Percentiles rank a stretch among this genome's conserved stretches.
phyloP scores from a whole-genome alignment of 768 basidiomycete genomes.

The Suillus spraguei region DNA sequence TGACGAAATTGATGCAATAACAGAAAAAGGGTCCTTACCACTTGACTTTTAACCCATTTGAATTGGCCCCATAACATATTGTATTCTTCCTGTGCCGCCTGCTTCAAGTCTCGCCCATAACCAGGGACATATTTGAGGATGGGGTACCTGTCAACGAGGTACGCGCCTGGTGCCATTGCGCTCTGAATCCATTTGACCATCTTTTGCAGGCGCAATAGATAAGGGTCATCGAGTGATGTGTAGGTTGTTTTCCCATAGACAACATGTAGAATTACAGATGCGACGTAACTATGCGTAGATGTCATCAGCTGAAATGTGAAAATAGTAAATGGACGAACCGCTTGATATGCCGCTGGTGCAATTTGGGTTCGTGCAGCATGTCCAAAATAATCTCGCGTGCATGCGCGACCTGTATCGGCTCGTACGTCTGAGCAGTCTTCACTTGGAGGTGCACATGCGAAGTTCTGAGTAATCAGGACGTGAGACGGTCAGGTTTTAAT shows the following conservation, averaged over 20 bases:
- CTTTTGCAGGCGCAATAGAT: constrained; percentile 30
- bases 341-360: constrained; percentile 27
- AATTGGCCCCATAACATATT: constrained; percentile 50
- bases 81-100: constrained; percentile 49
- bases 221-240: constrained; percentile 19
- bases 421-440: constrained; percentile 47
- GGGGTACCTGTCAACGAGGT: constrained; percentile 39
- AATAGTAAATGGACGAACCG: constrained; percentile 43
- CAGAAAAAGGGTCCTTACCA: constrained; percentile 34
- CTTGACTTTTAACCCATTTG: constrained; percentile 42
- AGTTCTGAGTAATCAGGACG: constrained; percentile 35
- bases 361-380: constrained; percentile 26
- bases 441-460: constrained; percentile 57
- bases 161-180: constrained; percentile 35
- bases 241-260: constrained; percentile 32
- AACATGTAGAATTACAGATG: constrained; percentile 28
- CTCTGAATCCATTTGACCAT: constrained; percentile 33
- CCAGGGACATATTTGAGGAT: constrained; percentile 54
- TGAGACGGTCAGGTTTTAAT: constrained; percentile 12
- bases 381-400: constrained; percentile 25
- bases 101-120: constrained; percentile 55
- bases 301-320: neutral
- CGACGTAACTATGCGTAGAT: constrained; percentile 26
- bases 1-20: constrained; percentile 28
- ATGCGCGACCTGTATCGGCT: constrained; percentile 46